phyloP scores from a whole-genome alignment of 2,329 filamentous ascomycete genomes.

The Pyrenochaeta sp. region DNA sequence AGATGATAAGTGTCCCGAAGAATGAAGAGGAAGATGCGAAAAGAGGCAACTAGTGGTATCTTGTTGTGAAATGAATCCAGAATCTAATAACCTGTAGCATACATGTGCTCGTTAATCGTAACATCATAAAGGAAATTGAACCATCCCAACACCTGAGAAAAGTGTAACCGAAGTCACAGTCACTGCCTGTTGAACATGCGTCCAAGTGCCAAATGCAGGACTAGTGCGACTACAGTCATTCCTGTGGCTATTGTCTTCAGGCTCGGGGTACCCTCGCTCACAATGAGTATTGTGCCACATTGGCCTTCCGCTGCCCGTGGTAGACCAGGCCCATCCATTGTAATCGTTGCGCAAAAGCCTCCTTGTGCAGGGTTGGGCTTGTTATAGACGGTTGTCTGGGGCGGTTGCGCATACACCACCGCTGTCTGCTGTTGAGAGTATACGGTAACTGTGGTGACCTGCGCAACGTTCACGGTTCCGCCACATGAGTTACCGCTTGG shows the following conservation, averaged over 20 bases:
- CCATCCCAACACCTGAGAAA: background rate
- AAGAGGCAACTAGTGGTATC: constrained; percentile 51
- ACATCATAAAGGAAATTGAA: constrained; percentile 13
- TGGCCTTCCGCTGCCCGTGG: constrained; percentile 42
- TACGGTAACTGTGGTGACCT: constrained; percentile 48
- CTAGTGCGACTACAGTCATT: constrained; percentile 18
- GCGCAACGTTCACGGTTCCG: constrained; percentile 42
- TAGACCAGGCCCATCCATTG: constrained; percentile 45
- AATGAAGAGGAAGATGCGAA: constrained; percentile 61
- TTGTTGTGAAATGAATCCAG: constrained; percentile 9
- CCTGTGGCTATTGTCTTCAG: constrained; percentile 28
- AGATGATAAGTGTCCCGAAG: constrained; percentile 62
- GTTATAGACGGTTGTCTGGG: constrained; percentile 35
- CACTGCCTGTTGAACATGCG: constrained; percentile 36
- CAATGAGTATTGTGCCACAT: constrained; percentile 51
- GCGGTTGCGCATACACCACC: constrained; percentile 38
- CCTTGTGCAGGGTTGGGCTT: constrained; percentile 31
- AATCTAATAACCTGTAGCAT: constrained; percentile 14
- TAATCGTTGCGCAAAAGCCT: constrained; percentile 49
- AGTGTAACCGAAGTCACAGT: background rate
- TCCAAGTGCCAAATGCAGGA: constrained; percentile 36
- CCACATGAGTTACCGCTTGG: constrained; percentile 45
- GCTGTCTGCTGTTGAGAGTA: constrained; percentile 39
- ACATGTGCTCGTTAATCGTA: constrained; percentile 32
- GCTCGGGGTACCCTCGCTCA: constrained; percentile 33